Base-by-base conservation (phyloP, 1,139 yeast species). In the Wickerhamiella infanticola region DNA sequence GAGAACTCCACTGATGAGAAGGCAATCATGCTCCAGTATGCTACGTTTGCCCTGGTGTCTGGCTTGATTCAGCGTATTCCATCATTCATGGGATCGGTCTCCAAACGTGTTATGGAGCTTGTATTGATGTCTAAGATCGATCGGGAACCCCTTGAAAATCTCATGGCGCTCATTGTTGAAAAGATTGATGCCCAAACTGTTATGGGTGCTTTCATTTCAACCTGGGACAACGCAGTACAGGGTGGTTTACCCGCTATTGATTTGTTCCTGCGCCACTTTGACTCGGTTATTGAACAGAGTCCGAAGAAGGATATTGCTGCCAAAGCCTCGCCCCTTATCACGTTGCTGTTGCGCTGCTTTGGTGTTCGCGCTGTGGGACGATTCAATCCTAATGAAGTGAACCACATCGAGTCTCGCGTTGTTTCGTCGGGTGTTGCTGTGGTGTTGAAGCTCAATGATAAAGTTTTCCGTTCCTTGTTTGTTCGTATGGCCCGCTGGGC, bases 401-500 rank as follows among this genome's bases (percentile, higher is more conserved):
- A 82, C 60, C 75, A 94, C 56, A 75, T 88, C 51, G 97, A 88
- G 60, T 72, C 84, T 35, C 73, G 82, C 18, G 75, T 81, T 61
- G 81, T 82, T 57, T 68, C 73, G 42, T 75, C 88, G 61, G 90
- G 85, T 39, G 75, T 88, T 53, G 69, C 70, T 35, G 79, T 78
- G 55, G 94, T 90, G 26, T 73, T 90, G 80, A 88, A 90, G 63
- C 73, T 93, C 63, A 90, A 90, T 59, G 98, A 90, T 63, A 85
- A 85, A 67, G 75, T 79, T 11, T 93, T 90, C 73, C 76, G 97
- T 59, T 98, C 98, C 26, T 66, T 85, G 57, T 88, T 93, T 66
- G 88, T 90, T 5, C 71, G 79, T 37, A 69, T 85, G 58, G 86
- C 81, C n/a, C 77, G 90, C 62, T 90, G 98, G 98, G 94, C 96